These are phyloP conservation scores for Phylloporus rhodoxanthus DNA, from an alignment of 768 basidiomycete genomes.

Conservation along the genomic window DNA sequence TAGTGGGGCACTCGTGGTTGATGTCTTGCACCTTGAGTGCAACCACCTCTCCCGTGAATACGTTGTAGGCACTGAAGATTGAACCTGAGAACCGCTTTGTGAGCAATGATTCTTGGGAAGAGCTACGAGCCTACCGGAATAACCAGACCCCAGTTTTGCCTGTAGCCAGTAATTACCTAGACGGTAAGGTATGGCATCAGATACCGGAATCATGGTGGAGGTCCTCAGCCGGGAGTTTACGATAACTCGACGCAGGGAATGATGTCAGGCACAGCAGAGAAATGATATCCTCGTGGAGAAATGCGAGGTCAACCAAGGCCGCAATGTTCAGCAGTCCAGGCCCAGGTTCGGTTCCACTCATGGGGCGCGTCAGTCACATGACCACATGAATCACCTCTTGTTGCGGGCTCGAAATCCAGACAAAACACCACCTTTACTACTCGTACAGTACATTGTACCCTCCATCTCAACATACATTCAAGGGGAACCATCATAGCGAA, in stretches of 20 bases:
- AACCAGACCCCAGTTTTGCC: conserved; percentile 62
- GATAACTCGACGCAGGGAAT: background rate
- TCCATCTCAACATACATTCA: background rate
- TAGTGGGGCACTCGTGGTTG: conserved; percentile 72
- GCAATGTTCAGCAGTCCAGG: no score
- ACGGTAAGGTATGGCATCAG: conserved; percentile 26
- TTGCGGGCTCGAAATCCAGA: background rate
- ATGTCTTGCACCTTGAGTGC: conserved; percentile 70
- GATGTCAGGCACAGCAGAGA: background rate
- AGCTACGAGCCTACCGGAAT: conserved; percentile 47
- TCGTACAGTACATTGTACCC: background rate
- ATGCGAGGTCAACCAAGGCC: background rate
- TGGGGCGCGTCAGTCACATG: conserved; percentile 23
- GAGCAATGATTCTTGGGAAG: background rate
- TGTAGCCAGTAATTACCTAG: conserved; percentile 60
- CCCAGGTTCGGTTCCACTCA: background rate
- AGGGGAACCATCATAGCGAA: background rate
- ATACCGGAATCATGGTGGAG: conserved; percentile 9
- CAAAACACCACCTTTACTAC: background rate
- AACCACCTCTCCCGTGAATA: conserved; percentile 53
- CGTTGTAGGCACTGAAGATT: conserved; percentile 57
- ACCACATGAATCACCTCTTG: background rate
- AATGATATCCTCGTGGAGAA: background rate
- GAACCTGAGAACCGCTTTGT: conserved; percentile 44
- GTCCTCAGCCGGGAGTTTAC: background rate